phyloP scores from a whole-genome alignment of 2,329 filamentous ascomycete species.

The Paecilomyces variotii region DNA sequence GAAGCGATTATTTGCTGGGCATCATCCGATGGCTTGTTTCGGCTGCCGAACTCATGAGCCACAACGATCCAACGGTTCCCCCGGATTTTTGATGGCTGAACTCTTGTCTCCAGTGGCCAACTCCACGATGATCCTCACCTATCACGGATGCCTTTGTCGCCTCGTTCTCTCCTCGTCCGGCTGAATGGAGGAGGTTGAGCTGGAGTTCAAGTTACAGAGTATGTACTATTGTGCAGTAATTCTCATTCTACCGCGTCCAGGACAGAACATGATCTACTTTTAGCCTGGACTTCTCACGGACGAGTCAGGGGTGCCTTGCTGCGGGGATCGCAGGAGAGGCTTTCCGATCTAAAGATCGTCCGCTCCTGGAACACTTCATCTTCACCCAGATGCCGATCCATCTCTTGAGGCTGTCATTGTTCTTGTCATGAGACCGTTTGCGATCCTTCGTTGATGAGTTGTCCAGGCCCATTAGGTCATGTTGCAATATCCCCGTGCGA shows the following conservation, averaged over 20 bases:
- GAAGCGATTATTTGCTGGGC: neutral
- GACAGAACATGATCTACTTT: neutral
- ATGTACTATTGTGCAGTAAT: neutral
- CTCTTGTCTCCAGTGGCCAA: neutral
- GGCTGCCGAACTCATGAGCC: neutral
- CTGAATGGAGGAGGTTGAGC: neutral
- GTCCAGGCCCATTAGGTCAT: neutral
- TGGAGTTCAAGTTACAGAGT: neutral
- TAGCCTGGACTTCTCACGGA: neutral
- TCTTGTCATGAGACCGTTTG: neutral
- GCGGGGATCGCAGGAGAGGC: neutral
- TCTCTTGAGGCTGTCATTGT: neutral
- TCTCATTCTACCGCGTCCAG: neutral
- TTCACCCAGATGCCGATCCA: neutral
- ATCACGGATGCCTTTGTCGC: neutral
- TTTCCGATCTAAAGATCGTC: neutral
- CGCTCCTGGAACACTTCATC: neutral
- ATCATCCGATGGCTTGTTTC: neutral
- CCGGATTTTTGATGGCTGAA: neutral
- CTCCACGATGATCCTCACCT: neutral
- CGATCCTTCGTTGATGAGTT: neutral
- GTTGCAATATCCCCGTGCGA: neutral
- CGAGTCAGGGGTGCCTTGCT: neutral
- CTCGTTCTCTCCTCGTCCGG: neutral
- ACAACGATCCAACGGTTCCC: neutral